phyloP scores from a whole-genome alignment of 176 grass and related monocot species.

The Oropetium thomaeum region DNA sequence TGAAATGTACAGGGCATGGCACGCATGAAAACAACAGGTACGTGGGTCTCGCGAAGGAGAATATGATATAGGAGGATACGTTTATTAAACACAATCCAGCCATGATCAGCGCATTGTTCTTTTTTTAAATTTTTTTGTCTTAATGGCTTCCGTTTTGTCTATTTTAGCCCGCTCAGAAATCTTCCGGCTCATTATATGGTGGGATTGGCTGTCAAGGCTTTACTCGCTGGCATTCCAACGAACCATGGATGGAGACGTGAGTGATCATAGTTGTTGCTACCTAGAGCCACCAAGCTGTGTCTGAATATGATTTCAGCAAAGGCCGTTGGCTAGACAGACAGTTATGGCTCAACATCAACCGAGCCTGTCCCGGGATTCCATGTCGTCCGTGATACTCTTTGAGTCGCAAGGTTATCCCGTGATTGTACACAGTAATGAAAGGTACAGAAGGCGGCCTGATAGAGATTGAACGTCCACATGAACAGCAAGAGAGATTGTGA shows the following conservation, averaged over 20 bases:
- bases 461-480: background rate
- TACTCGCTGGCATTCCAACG: background rate
- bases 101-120: background rate
- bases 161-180: background rate
- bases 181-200: background rate
- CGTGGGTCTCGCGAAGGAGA: conserved; percentile 23
- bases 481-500: background rate
- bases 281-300: conserved; percentile 12
- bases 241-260: background rate
- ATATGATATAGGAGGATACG: background rate
- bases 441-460: background rate
- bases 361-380: background rate
- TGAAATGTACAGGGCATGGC: conserved; percentile 16
- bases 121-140: background rate
- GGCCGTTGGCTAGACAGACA: background rate
- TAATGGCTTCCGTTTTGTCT: background rate
- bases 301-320: background rate
- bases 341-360: background rate
- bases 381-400: background rate
- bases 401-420: background rate
- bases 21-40: conserved; percentile 14
- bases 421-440: background rate
- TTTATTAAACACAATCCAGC: background rate
- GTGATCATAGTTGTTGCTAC: background rate
- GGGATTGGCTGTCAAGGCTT: conserved; percentile 29